Evolutionary conservation across 1,284 basidiomycete species (phyloP), one percentile per base, ranked within the genome.

Genomic region (Irpex rosettiformis): DNA sequence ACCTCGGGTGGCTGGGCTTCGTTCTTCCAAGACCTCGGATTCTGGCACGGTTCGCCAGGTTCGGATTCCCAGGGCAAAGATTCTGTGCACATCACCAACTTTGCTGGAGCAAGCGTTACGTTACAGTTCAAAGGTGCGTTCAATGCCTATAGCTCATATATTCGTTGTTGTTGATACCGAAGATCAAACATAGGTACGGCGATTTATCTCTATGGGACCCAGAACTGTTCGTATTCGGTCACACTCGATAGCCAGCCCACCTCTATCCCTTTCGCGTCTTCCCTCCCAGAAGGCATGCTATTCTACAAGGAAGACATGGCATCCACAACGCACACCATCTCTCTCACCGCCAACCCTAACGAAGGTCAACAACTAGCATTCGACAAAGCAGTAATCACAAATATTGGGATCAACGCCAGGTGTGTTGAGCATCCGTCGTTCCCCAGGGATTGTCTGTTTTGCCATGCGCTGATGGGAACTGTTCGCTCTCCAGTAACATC

Each of bases 181-280:
- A 6, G 33, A 37, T 6, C 16, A 16, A 16, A 7, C 16, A n/a
- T 29, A 58, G 59, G 59, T 0, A 57, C 59, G 1, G 59, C 59
- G 2, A 54, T 61, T 21, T 61, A 61, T 37, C 27, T 61, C 18
- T 58, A 58, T 24, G 59, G 59, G 3, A 55, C 42, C 3, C 28
- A 55, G 2, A 61, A 61, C 21, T 61, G 59, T 45, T 55, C 59
- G 13, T 61, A 61, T 29, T 37, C 7, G 10, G 47, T 61, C 27
- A 58, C 56, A 1, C 43, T 61, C 42, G 59, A 61, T 37, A 52
- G 56, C 37, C 33, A 57, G 21, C 29, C 56, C 6, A 53, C 33
- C n/a, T 4, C 27, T 16, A 45, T 52, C 21, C 56, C 53, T 4
- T 22, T 33, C 24, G 42, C 21, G 10, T 54, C 55, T 13, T 55